phyloP scores from a whole-genome alignment of 192 early-diverging fungal species.

The Dissophora globulifera region DNA sequence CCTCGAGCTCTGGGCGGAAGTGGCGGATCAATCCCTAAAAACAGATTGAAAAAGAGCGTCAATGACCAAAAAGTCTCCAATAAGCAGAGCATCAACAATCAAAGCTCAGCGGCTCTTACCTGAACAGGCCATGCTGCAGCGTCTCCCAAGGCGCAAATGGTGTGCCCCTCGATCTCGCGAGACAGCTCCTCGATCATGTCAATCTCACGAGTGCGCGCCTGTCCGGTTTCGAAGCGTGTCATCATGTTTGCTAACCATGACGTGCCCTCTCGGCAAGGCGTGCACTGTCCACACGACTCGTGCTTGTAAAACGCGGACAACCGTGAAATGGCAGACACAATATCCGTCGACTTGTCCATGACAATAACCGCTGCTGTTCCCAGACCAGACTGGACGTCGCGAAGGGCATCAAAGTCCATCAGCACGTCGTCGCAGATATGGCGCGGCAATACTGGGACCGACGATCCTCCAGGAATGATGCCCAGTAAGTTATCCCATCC shows the following conservation, averaged over 20 bases:
- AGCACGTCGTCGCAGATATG: slow-evolving; percentile 88
- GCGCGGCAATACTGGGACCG: slow-evolving; percentile 90
- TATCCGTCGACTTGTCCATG: slow-evolving; percentile 98
- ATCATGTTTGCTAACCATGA: slow-evolving; percentile 97
- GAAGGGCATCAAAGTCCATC: slow-evolving; percentile 99
- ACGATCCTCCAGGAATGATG: slow-evolving; percentile 97
- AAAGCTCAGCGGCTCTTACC: no score
- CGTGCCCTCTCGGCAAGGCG: slow-evolving; percentile 97
- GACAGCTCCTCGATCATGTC: slow-evolving; percentile 96
- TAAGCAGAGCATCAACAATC: background rate
- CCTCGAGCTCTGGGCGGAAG: slow-evolving; percentile 89
- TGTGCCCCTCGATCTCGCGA: slow-evolving; percentile 98
- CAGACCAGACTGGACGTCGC: slow-evolving; percentile 92
- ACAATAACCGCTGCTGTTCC: slow-evolving; percentile 98
- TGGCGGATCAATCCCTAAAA: slow-evolving; percentile 94
- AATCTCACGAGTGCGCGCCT: slow-evolving; percentile 86
- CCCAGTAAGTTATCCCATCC: slow-evolving; percentile 99
- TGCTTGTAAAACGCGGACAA: slow-evolving; percentile 96
- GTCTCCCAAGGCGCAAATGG: slow-evolving; percentile 99
- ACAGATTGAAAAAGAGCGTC: slow-evolving; percentile 44
- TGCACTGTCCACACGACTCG: slow-evolving; percentile 99
- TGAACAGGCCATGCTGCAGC: slow-evolving; percentile 98
- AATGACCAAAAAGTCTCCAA: background rate
- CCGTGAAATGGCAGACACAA: slow-evolving; percentile 92
- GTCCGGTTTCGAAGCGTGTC: slow-evolving; percentile 91